Conservation (phyloP, 2,329 filamentous ascomycete species). For the Scleromitrula shiraiana region DNA sequence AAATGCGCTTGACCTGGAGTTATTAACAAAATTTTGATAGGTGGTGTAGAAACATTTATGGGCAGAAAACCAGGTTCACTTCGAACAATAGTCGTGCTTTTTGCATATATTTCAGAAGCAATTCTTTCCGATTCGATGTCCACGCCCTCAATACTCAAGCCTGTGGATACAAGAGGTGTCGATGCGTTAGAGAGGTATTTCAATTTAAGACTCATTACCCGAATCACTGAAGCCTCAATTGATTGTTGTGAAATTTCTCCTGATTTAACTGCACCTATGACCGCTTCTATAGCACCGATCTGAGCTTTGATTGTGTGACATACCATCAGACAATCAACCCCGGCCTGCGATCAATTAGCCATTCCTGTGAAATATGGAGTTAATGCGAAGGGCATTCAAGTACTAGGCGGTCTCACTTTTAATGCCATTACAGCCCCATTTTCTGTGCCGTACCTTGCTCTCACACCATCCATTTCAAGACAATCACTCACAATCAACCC, state of each 20-base stretch:
- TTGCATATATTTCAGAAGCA: slow-evolving; percentile 31
- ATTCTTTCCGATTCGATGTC: slow-evolving; percentile 19
- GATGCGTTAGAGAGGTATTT: slow-evolving; percentile 27
- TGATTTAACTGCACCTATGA: slow-evolving; percentile 32
- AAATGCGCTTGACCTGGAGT: slow-evolving; percentile 31
- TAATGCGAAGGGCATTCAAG: no score
- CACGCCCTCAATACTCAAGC: slow-evolving; percentile 15
- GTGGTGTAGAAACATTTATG: slow-evolving; percentile 15
- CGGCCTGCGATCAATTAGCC: slow-evolving; percentile 24
- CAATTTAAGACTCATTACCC: slow-evolving; percentile 32
- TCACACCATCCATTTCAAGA: slow-evolving; percentile 38
- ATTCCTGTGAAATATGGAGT: neutral
- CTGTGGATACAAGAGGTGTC: slow-evolving; percentile 14
- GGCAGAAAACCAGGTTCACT: slow-evolving; percentile 28
- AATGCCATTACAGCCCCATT: slow-evolving; percentile 34
- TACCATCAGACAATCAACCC: slow-evolving; percentile 38
- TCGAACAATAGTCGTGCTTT: slow-evolving; percentile 35
- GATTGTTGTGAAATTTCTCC: slow-evolving; percentile 29
- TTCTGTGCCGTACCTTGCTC: slow-evolving; percentile 34
- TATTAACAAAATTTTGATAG: slow-evolving; percentile 30
- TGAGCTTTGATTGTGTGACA: slow-evolving; percentile 37
- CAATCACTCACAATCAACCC: slow-evolving; percentile 39
- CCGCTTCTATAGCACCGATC: slow-evolving; percentile 33
- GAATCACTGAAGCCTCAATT: slow-evolving; percentile 31
- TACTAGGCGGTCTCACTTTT: slow-evolving; percentile 17